These are phyloP conservation scores for Porogramme epimiltina DNA, from an alignment of 1,284 basidiomycete species.

Conservation along the genomic window DNA sequence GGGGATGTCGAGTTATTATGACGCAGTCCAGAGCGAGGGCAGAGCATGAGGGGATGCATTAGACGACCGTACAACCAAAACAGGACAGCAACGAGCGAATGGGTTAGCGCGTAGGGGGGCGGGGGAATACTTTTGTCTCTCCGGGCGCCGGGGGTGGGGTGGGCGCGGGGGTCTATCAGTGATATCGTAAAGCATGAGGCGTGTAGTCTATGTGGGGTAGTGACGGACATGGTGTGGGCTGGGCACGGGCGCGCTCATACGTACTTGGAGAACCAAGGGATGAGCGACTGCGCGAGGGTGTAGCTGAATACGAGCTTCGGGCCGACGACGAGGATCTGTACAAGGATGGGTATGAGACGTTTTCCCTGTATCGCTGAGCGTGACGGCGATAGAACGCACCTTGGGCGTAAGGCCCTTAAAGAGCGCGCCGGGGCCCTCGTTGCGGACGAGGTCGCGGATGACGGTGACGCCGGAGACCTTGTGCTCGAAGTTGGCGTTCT, in stretches of 20 bases:
- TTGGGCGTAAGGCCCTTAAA: constrained; percentile 98
- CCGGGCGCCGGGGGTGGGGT: too few relatives aligned
- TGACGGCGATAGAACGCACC: constrained; percentile 44
- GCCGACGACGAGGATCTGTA: constrained; percentile 93
- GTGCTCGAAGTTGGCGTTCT: constrained; percentile 96
- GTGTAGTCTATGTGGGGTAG: not conserved
- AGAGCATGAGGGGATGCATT: too few relatives aligned
- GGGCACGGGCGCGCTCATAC: constrained; percentile 43
- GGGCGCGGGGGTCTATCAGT: too few relatives aligned
- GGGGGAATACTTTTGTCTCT: too few relatives aligned
- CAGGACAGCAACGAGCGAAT: too few relatives aligned
- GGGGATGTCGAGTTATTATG: too few relatives aligned
- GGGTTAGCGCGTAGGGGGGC: too few relatives aligned
- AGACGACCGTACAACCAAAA: too few relatives aligned
- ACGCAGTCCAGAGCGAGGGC: too few relatives aligned
- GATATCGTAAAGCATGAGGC: too few relatives aligned
- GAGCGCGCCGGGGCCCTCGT: constrained; percentile 87
- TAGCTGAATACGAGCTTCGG: constrained; percentile 99
- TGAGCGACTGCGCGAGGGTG: constrained; percentile 94
- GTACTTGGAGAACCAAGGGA: constrained; percentile 92
- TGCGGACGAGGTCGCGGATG: constrained; percentile 84
- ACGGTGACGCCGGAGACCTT: constrained; percentile 90
- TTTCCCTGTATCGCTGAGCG: too few relatives aligned
- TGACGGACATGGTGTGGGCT: not conserved
- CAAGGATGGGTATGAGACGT: too few relatives aligned